Evolutionary conservation across 768 basidiomycete genomes (phyloP), one percentile per base, ranked within the genome.

Genomic region (Fibroporia radiculosa): DNA sequence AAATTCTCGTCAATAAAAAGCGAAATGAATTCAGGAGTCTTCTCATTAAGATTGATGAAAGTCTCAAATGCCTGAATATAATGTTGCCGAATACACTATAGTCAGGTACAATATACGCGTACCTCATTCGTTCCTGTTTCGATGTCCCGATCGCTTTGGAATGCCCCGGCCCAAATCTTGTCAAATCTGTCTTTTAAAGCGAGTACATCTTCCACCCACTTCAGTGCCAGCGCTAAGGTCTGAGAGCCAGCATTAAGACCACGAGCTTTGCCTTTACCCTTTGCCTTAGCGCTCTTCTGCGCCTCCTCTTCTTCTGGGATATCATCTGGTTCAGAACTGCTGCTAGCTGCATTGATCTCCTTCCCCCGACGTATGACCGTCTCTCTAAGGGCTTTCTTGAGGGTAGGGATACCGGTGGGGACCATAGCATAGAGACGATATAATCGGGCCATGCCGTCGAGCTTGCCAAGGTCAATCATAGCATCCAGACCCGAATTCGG

Each of bases 1-100:
- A 99, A 73, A 60, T 98, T 84, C 48, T 98, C 93, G 56, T 99
- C 96, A 48, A 99, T 93, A 65, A 90, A 99, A 40, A 99, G 66
- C 3, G 96, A 98, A 32, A 98, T 89, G 60, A 81, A 98, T 59
- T 99, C 96, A 6, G 96, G 83, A 14, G 89, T 80, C 54, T 88
- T 86, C 28, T 79, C 76, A 56, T 96, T 91, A 18, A 71, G 65
- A 65, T 98, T 97, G 59, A 98, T 80, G 62, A 97, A 96, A 1
- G 80, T 74, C 63, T 85, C 82, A 59, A 97, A 98, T 0, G 93
- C 93, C 95, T 99, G 51, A 13, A 25, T 36, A 29, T 12, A 19
- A 31, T 7, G 12, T 13, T 38, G 23, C 22, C 16, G 27, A 13
- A 36, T 32, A 16, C 2, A 26, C 28, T 40, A 29, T 6, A 33